Base-by-base conservation (phyloP, 1,284 basidiomycete species). In the Irpex sp. region DNA sequence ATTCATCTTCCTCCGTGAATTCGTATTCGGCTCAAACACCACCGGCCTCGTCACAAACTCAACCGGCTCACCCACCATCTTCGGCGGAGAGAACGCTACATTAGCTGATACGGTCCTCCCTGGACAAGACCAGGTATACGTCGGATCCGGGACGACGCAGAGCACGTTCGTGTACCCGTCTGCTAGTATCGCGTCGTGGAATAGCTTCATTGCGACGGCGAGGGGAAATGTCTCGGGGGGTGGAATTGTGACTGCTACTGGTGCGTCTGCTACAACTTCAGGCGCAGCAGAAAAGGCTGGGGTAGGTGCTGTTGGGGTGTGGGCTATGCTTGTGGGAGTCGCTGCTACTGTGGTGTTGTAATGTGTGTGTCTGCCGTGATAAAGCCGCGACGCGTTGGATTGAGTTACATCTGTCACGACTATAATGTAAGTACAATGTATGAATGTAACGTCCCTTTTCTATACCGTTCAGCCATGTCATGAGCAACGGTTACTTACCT, bases 171-270 rank as follows among this genome's bases (percentile, higher is more conserved):
- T 54, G 36, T 71, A 67, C 62, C 68, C 70, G 7, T 50, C 83
- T 5, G 77, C 77, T 57, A 79, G 81, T 19, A 80, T 83, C 49
- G 79, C 79, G 8, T 83, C 85, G 1, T 90, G 88, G 88, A 71
- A 79, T 49, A 70, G 62, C 57, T 76, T 70, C 68, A 69, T 75
- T 61, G 68, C 69, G 58, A 70, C 69, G 19, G 69, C 68, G 33
- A 69, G 49, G 11, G 37, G n/a, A 6, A n/a, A n/a, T 46, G 39
- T 46, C 5, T 46, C 39, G 33, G 35, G 9, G 13, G n/a, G 15
- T 0, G n/a, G 21, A 4, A 17, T 13, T 4, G 11, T 46, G 43
- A 46, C 11, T 46, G 11, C 43, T 13, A 46, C 13, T 46, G 17
- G 11, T 13, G 13, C 43, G 43, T 15, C 13, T 15, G 43, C 31